Conservation (phyloP, 2,329 filamentous ascomycete species). For the Ceratocystis cacaofunesta region DNA sequence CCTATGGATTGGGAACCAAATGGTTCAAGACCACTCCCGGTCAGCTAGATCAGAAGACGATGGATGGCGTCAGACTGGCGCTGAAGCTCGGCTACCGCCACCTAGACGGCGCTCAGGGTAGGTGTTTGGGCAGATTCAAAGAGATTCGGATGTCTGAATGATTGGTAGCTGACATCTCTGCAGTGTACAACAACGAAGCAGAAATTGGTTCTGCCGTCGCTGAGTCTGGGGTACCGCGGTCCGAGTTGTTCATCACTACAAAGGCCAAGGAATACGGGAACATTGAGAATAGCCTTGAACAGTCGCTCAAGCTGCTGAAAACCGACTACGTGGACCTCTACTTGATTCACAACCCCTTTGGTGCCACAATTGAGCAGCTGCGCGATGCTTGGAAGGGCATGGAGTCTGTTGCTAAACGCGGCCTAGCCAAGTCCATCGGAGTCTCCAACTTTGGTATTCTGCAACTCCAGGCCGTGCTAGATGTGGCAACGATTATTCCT, state of each 20-base stretch:
- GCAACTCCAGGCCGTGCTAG: conserved; percentile 29
- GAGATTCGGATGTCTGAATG: no score
- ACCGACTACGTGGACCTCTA: conserved; percentile 40
- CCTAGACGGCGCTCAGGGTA: conserved; percentile 8
- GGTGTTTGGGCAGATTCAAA: not conserved
- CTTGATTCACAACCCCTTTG: conserved; percentile 32
- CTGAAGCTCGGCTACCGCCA: conserved; percentile 13
- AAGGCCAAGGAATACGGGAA: conserved; percentile 35
- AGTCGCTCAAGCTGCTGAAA: conserved; percentile 34
- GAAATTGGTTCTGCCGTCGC: conserved; percentile 31
- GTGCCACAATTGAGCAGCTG: conserved; percentile 10
- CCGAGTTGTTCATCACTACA: conserved; percentile 37
- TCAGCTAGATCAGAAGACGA: conserved; percentile 6
- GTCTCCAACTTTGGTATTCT: conserved; percentile 36
- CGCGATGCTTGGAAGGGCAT: conserved; percentile 25
- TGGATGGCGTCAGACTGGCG: conserved; percentile 10
- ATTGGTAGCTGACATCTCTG: not conserved
- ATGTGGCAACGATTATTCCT: conserved; percentile 39
- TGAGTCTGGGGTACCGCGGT: conserved; percentile 27
- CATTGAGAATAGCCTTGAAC: conserved; percentile 34
- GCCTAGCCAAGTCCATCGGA: conserved; percentile 33
- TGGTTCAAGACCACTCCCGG: conserved; percentile 9
- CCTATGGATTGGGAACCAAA: conserved; percentile 14
- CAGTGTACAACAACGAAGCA: conserved; percentile 30
- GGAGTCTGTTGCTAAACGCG: conserved; percentile 26